Conservation (phyloP, 2,329 filamentous ascomycete genomes). For the Verticillium nubilum region DNA sequence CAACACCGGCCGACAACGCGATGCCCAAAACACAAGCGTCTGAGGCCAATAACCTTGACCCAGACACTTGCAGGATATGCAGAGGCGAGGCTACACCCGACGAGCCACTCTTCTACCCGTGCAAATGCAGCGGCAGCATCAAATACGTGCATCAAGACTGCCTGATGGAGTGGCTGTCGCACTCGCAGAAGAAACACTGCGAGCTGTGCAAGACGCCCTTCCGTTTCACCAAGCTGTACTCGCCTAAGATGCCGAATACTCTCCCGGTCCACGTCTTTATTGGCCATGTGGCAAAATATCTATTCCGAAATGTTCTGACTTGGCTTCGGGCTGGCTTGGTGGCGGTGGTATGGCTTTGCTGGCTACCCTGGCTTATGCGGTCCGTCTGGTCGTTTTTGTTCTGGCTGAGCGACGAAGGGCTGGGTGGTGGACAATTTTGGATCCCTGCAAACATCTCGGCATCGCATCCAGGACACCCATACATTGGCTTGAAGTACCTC, state of each 20-base stretch:
- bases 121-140: slow-evolving; percentile 98
- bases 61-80: slow-evolving; percentile 95
- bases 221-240: slow-evolving; percentile 95
- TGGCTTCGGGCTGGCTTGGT: slow-evolving; percentile 79
- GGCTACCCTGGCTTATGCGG: slow-evolving; percentile 86
- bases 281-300: slow-evolving; percentile 69
- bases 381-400: slow-evolving; percentile 91
- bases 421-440: slow-evolving; percentile 29
- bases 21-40: slow-evolving; percentile 5
- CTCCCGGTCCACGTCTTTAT: slow-evolving; percentile 79
- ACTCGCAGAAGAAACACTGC: slow-evolving; percentile 99
- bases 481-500: slow-evolving; percentile 15
- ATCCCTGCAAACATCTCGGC: slow-evolving; percentile 9
- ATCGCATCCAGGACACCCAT: slow-evolving; percentile 23
- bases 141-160: slow-evolving; percentile 98
- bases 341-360: slow-evolving; percentile 78
- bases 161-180: slow-evolving; percentile 96
- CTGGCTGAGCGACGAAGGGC: slow-evolving; percentile 81
- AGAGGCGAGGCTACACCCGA: slow-evolving; percentile 76
- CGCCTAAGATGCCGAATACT: slow-evolving; percentile 83
- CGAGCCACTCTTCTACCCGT: slow-evolving; percentile 92
- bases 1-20: slow-evolving; percentile 1
- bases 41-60: slow-evolving; percentile 32
- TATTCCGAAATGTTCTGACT: slow-evolving; percentile 63
- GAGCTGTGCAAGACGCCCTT: slow-evolving; percentile 98